phyloP scores from a whole-genome alignment of 768 basidiomycete genomes.

The Naganishia friedmannii region DNA sequence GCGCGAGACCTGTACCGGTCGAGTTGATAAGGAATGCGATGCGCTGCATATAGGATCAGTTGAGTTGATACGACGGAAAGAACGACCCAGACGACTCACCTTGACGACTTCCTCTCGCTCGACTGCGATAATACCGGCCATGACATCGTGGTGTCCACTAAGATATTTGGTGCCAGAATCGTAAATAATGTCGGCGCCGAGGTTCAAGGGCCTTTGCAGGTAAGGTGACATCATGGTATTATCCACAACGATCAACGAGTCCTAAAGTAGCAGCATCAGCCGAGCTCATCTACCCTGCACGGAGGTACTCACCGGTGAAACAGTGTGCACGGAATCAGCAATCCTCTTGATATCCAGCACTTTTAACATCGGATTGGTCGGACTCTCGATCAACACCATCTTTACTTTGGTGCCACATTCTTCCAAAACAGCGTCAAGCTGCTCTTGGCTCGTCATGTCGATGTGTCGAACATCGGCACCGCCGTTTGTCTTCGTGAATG shows the following conservation, averaged over 20 bases:
- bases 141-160: constrained; percentile 96
- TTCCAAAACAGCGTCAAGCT: constrained; percentile 31
- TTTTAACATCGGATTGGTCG: constrained; percentile 95
- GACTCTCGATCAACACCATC: constrained; percentile 95
- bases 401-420: constrained; percentile 48
- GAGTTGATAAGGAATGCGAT: constrained; percentile 88
- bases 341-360: constrained; percentile 85
- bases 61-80: neutral
- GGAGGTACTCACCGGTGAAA: constrained; percentile 34
- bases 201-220: constrained; percentile 87
- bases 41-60: constrained; percentile 50
- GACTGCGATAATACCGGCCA: constrained; percentile 94
- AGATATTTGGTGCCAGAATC: constrained; percentile 98
- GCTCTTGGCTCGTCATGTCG: constrained; percentile 61
- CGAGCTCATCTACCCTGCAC: neutral
- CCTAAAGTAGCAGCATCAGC: constrained; percentile 15
- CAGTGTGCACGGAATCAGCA: constrained; percentile 71
- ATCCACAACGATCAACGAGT: constrained; percentile 58
- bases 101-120: constrained; percentile 86
- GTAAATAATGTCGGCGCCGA: constrained; percentile 95
- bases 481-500: constrained; percentile 79
- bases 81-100: constrained; percentile 55
- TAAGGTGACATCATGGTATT: constrained; percentile 99
- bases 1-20: constrained; percentile 87
- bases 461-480: constrained; percentile 89